phyloP scores from a whole-genome alignment of 805 yeast species.

The Candida succiphila region DNA sequence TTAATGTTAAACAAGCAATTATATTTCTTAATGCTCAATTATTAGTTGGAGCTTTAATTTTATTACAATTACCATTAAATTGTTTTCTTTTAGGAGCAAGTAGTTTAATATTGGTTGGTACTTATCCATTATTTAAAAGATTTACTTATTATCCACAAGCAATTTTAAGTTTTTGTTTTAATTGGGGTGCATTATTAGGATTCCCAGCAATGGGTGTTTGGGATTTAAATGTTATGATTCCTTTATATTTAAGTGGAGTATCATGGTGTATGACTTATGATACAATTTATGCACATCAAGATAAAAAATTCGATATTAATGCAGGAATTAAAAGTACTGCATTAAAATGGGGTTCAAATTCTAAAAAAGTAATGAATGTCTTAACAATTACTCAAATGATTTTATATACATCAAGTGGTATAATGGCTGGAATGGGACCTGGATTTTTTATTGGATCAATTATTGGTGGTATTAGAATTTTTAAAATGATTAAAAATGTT shows the following conservation, averaged over 20 bases:
- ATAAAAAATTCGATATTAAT: slow-evolving; percentile 72
- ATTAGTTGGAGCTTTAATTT: slow-evolving; percentile 58
- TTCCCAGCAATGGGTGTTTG: slow-evolving; percentile 94
- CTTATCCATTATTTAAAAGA: slow-evolving; percentile 90
- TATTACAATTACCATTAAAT: slow-evolving; percentile 64
- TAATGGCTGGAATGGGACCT: slow-evolving; percentile 75
- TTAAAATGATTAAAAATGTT: slow-evolving; percentile 60
- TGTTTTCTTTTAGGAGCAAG: slow-evolving; percentile 79
- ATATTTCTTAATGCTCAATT: slow-evolving; percentile 68
- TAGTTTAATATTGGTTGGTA: slow-evolving; percentile 67
- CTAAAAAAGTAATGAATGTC: slow-evolving; percentile 60
- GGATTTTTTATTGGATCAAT: slow-evolving; percentile 64
- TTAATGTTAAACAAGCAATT: slow-evolving; percentile 59
- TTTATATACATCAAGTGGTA: slow-evolving; percentile 57
- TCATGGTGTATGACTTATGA: slow-evolving; percentile 96
- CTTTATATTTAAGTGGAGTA: slow-evolving; percentile 67
- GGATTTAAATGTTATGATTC: slow-evolving; percentile 64
- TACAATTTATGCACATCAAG: slow-evolving; percentile 96
- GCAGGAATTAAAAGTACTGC: slow-evolving; percentile 97
- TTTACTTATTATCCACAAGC: slow-evolving; percentile 94
- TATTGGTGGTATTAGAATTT: slow-evolving; percentile 59
- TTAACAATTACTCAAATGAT: slow-evolving; percentile 61
- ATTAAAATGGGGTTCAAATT: slow-evolving; percentile 78
- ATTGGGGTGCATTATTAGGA: slow-evolving; percentile 92
- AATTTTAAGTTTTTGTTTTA: slow-evolving; percentile 69